Evolutionary conservation across 768 basidiomycete genomes (phyloP).

Genomic region (Phanerochaete sordida): DNA sequence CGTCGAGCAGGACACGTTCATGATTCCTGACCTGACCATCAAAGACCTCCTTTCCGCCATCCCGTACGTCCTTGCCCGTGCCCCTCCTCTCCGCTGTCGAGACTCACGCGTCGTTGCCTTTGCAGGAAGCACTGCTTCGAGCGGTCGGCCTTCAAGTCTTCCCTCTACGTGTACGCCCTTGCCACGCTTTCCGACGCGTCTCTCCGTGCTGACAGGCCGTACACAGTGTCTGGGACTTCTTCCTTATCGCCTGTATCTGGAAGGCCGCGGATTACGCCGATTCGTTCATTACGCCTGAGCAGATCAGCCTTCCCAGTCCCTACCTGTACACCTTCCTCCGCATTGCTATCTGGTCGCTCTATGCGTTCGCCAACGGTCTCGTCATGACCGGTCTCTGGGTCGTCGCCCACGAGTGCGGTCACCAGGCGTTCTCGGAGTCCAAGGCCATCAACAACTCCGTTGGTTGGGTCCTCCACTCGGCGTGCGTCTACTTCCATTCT

Average conservation of each 20-base stretch:
- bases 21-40: slow-evolving; percentile 81
- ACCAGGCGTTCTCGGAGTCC: slow-evolving; percentile 93
- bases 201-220: not conserved
- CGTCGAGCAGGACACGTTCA: slow-evolving; percentile 54
- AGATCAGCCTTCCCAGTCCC: slow-evolving; percentile 55
- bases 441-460: slow-evolving; percentile 89
- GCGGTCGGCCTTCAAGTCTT: slow-evolving; percentile 81
- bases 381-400: slow-evolving; percentile 94
- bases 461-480: slow-evolving; percentile 90
- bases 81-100: not conserved
- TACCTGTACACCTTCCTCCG: slow-evolving; percentile 58
- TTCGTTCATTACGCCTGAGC: slow-evolving; percentile 52
- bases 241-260: slow-evolving; percentile 66
- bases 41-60: slow-evolving; percentile 85
- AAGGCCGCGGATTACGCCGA: slow-evolving; percentile 66
- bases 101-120: not conserved
- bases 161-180: slow-evolving; percentile 64
- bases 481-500: slow-evolving; percentile 42
- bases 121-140: slow-evolving; percentile 81
- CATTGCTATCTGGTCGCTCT: slow-evolving; percentile 73
- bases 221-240: slow-evolving; percentile 67
- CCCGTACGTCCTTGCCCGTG: slow-evolving; percentile 52
- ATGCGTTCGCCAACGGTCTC: slow-evolving; percentile 79
- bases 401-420: slow-evolving; percentile 92
- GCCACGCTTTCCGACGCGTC: slow-evolving; percentile 5